Conservation (phyloP, 225 moss, liverwort and hornwort species). For the Asterella californica region DNA sequence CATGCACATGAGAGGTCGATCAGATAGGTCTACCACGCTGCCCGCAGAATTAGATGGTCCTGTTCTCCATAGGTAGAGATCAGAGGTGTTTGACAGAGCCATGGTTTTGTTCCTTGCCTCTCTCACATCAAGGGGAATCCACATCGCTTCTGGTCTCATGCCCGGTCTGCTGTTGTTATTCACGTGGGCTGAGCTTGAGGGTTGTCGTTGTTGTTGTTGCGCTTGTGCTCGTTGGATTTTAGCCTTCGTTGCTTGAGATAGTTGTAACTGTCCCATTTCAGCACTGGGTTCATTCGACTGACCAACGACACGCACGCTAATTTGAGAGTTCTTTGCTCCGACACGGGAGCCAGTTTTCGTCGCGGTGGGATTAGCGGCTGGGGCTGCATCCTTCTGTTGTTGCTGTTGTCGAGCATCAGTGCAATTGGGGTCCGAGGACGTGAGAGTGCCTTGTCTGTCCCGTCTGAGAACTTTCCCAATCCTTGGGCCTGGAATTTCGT, state of each 20-base stretch:
- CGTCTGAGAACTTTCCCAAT: background rate
- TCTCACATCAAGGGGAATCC: slow-evolving; percentile 10
- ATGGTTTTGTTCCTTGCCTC: slow-evolving; percentile 9
- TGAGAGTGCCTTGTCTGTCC: background rate
- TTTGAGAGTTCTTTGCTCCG: slow-evolving; percentile 8
- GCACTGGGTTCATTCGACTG: background rate
- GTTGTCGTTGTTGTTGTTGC: background rate
- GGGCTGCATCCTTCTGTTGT: background rate
- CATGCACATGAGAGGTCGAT: slow-evolving; percentile 48
- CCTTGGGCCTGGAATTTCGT: background rate
- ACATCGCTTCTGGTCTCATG: background rate
- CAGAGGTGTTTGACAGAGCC: slow-evolving; percentile 4
- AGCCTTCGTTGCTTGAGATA: slow-evolving; percentile 5
- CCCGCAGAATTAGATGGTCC: slow-evolving; percentile 45
- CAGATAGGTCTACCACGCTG: slow-evolving; percentile 41
- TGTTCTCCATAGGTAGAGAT: slow-evolving; percentile 30
- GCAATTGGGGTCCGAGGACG: slow-evolving; percentile 7
- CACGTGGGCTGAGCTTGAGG: background rate
- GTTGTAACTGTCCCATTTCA: slow-evolving; percentile 19
- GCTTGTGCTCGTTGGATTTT: slow-evolving; percentile 4
- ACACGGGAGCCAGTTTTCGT: slow-evolving; percentile 9
- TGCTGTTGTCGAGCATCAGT: background rate
- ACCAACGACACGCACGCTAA: slow-evolving; percentile 11
- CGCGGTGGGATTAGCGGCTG: background rate
- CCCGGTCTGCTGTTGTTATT: background rate